A percentile compares a stretch with the other conserved stretches of the same genome.
phyloP scores from a whole-genome alignment of 2,329 filamentous ascomycete genomes.

The Biscogniauxia sp. region DNA sequence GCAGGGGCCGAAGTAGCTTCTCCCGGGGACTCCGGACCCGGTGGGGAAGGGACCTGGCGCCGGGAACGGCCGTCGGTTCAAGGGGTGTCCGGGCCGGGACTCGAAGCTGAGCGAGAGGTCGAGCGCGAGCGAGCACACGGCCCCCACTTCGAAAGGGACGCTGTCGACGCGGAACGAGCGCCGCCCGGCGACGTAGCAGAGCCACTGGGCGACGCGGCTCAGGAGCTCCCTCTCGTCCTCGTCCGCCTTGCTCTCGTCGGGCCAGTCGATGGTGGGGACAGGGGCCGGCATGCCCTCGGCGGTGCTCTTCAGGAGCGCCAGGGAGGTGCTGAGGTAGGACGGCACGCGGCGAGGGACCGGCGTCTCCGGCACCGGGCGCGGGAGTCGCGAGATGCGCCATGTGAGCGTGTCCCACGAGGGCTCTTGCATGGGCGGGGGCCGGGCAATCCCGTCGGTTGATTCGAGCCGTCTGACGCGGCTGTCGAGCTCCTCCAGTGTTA shows the following conservation, averaged over 20 bases:
- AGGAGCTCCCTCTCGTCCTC: slow-evolving; percentile 14
- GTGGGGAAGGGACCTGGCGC: neutral
- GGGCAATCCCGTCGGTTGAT: slow-evolving; percentile 7
- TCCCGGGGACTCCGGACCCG: neutral
- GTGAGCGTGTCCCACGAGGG: slow-evolving; percentile 25
- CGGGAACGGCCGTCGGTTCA: neutral
- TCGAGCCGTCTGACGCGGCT: slow-evolving; percentile 22
- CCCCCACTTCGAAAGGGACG: slow-evolving; percentile 14
- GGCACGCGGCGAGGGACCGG: slow-evolving; percentile 5
- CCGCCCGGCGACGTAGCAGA: slow-evolving; percentile 20
- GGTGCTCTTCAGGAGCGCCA: slow-evolving; percentile 13
- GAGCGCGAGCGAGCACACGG: slow-evolving; percentile 13
- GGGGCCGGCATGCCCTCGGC: slow-evolving; percentile 5
- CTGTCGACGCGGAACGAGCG: slow-evolving; percentile 11
- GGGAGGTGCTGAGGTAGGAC: slow-evolving; percentile 8
- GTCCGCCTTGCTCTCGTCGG: slow-evolving; percentile 6
- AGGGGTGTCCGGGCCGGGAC: neutral
- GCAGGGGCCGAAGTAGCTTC: slow-evolving; percentile 16
- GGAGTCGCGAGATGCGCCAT: slow-evolving; percentile 21
- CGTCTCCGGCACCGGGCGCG: neutral
- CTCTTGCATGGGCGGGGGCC: slow-evolving; percentile 25
- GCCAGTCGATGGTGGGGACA: slow-evolving; percentile 9
- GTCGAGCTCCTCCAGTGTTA: slow-evolving; percentile 20
- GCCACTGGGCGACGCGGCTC: slow-evolving; percentile 17
- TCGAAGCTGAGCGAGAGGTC: slow-evolving; percentile 14